These are phyloP conservation scores for Cercophora newfieldiana DNA, from an alignment of 495 filamentous ascomycete species.

Conservation along the genomic window DNA sequence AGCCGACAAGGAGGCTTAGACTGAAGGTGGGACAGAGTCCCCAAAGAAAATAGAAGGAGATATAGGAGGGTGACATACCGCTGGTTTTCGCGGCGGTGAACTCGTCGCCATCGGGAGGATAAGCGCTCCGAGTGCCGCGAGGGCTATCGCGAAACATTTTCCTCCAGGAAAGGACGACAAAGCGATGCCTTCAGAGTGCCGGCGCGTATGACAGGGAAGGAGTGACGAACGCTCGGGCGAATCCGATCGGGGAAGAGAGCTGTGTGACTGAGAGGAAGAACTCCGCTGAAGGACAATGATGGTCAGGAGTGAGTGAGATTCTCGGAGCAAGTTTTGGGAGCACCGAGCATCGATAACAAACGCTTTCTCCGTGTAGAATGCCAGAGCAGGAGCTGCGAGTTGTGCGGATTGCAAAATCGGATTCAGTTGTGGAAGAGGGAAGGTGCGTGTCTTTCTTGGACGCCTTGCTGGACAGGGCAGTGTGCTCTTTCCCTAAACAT, in stretches of 20 bases:
- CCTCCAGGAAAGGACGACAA: not conserved
- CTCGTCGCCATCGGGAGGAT: not conserved
- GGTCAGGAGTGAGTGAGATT: not conserved
- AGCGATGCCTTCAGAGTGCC: not conserved
- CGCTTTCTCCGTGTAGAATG: not conserved
- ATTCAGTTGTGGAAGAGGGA: not conserved
- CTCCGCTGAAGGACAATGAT: not conserved
- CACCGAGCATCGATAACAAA: not conserved
- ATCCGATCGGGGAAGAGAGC: not conserved
- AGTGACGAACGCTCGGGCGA: conserved; percentile 3
- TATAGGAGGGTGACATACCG: not conserved
- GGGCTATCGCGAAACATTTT: not conserved
- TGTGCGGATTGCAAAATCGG: not conserved
- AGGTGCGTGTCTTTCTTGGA: not conserved
- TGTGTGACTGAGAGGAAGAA: not conserved
- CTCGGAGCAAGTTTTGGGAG: not conserved
- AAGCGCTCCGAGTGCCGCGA: not conserved
- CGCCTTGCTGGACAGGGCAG: not conserved
- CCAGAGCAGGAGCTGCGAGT: not conserved
- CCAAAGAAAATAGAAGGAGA: not conserved
- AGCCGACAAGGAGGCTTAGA: too few relatives aligned
- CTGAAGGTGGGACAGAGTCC: too few relatives aligned
- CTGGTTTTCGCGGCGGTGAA: not conserved
- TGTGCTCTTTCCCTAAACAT: not conserved
- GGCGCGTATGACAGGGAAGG: not conserved